These are phyloP conservation scores for Begonia peltatifolia DNA, from an alignment of 306 rosid species.

Conservation along the genomic window DNA sequence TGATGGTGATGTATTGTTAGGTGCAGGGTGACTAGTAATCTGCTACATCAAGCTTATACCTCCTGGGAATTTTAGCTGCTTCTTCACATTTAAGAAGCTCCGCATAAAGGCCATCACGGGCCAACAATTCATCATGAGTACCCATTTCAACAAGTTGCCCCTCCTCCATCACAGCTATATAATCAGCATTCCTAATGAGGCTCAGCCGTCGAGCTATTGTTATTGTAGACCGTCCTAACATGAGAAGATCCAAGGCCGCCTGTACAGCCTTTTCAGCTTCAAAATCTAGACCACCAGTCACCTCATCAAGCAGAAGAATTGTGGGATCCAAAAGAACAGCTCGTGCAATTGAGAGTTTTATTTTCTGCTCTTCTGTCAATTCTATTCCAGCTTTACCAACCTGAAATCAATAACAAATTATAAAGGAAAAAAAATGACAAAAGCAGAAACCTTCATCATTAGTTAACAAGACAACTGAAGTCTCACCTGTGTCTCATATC, in stretches of 20 bases:
- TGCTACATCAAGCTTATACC: slow-evolving; percentile 24
- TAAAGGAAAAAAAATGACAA: slow-evolving; percentile 1
- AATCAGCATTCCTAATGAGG: slow-evolving; percentile 96
- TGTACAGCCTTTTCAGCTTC: slow-evolving; percentile 98
- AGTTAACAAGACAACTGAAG: slow-evolving; percentile 1
- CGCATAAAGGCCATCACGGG: slow-evolving; percentile 75
- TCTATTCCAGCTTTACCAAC: slow-evolving; percentile 88
- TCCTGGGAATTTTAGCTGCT: slow-evolving; percentile 97
- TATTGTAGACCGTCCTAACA: slow-evolving; percentile 96
- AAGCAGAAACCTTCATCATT: slow-evolving; percentile 1
- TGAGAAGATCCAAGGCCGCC: slow-evolving; percentile 91
- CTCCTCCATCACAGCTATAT: slow-evolving; percentile 99
- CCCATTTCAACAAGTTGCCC: slow-evolving; percentile 99
- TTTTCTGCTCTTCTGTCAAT: slow-evolving; percentile 90
- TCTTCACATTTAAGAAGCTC: slow-evolving; percentile 96
- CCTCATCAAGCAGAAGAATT: slow-evolving; percentile 95
- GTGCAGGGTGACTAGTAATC: too few species aligned
- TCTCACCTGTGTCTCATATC: slow-evolving; percentile 86
- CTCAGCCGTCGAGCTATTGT: slow-evolving; percentile 99
- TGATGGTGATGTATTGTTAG: too few species aligned
- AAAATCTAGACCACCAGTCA: slow-evolving; percentile 99
- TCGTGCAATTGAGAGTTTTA: slow-evolving; percentile 92
- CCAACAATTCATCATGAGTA: slow-evolving; percentile 80
- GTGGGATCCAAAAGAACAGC: slow-evolving; percentile 97
- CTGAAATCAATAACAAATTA: slow-evolving; percentile 36